Conservation (phyloP, 805 yeast genomes). For the Cyberlindnera americana region DNA sequence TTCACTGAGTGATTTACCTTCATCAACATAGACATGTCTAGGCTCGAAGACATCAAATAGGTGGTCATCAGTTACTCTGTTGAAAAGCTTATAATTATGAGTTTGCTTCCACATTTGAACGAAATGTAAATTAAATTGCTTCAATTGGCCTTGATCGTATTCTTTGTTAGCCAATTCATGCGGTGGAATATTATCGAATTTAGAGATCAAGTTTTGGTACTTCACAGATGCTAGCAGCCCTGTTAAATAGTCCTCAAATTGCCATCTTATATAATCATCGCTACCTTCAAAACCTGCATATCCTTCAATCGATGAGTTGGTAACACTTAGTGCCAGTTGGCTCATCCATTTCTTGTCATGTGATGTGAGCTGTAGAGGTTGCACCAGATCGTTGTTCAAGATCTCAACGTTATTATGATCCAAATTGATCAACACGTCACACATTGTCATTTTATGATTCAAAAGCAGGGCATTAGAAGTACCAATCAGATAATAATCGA, state of each 20-base stretch:
- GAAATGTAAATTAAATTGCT: constrained; percentile 43
- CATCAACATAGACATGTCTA: constrained; percentile 32
- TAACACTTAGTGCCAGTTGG: constrained; percentile 41
- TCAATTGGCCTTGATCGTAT: constrained; percentile 32
- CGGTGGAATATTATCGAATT: constrained; percentile 36
- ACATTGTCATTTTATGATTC: constrained; percentile 54
- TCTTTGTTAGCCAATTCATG: constrained; percentile 27
- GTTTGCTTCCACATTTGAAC: constrained; percentile 52
- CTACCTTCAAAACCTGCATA: constrained; percentile 59
- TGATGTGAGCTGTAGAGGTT: constrained; percentile 43
- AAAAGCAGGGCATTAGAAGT: constrained; percentile 81
- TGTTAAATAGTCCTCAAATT: constrained; percentile 85
- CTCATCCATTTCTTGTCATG: constrained; percentile 78
- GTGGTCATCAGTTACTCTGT: constrained; percentile 60
- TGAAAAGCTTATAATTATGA: constrained; percentile 51
- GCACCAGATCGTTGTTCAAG: constrained; percentile 39
- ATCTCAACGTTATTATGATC: constrained; percentile 52
- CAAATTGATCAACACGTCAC: constrained; percentile 71
- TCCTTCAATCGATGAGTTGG: constrained; percentile 33
- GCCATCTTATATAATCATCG: constrained; percentile 84
- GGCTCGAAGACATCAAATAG: constrained; percentile 61
- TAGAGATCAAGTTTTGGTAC: constrained; percentile 52
- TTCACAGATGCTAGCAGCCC: constrained; percentile 73
- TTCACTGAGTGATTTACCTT: constrained; percentile 21
- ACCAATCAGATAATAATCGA: constrained; percentile 73